These are phyloP conservation scores for Ogataea henricii DNA, from an alignment of 805 yeast genomes.

Conservation along the genomic window DNA sequence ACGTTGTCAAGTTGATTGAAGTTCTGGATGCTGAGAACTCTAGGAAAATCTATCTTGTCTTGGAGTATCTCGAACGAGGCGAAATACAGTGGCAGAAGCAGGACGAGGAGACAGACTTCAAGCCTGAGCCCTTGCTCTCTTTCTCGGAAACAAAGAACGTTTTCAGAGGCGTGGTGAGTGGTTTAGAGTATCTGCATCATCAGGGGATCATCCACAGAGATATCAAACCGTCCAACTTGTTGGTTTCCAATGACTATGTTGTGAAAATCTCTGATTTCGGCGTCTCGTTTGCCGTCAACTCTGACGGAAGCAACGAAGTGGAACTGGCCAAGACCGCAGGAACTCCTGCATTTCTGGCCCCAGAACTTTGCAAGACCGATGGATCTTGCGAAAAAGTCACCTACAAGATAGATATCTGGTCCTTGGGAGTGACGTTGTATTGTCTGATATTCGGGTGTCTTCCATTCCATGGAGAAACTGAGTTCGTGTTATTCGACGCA, in stretches of 20 bases:
- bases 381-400: constrained; percentile 57
- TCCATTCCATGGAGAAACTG: constrained; percentile 87
- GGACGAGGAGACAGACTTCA: constrained; percentile 27
- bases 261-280: constrained; percentile 98
- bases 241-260: constrained; percentile 65
- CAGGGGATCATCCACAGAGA: constrained; percentile 94
- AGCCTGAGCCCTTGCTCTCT: constrained; percentile 62
- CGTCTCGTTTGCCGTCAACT: constrained; percentile 69
- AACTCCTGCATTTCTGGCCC: constrained; percentile 95
- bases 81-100: constrained; percentile 80
- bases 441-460: constrained; percentile 85
- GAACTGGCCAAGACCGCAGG: constrained; percentile 97
- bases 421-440: constrained; percentile 87
- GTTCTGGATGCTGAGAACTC: constrained; percentile 85
- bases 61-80: constrained; percentile 88
- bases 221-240: constrained; percentile 90
- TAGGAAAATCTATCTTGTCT: constrained; percentile 82
- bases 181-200: constrained; percentile 85
- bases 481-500: constrained; percentile 80
- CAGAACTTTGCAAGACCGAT: constrained; percentile 79
- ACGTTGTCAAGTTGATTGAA: constrained; percentile 83
- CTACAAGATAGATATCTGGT: constrained; percentile 95
- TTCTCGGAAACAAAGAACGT: constrained; percentile 68
- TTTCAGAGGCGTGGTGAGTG: constrained; percentile 81
- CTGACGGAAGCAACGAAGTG: constrained; percentile 59